phyloP scores from a whole-genome alignment of 345 rosid genomes.

The Toxicodendron radicans region DNA sequence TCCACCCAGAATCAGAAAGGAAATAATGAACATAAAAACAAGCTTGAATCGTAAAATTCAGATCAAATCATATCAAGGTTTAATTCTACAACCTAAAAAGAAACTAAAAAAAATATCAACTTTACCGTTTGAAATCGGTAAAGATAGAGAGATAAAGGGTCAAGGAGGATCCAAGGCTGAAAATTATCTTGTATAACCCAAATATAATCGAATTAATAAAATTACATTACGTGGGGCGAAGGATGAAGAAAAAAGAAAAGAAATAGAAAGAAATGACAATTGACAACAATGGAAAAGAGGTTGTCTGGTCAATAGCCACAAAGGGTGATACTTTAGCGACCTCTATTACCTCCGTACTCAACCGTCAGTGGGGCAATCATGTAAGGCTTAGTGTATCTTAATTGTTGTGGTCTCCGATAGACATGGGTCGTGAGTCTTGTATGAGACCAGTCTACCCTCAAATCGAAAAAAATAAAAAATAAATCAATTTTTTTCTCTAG shows the following conservation, averaged over 20 bases:
- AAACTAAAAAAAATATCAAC: not conserved
- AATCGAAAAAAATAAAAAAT: no score
- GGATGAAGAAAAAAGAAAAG: not conserved
- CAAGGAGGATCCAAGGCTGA: slow-evolving; percentile 4
- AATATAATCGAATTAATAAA: no score
- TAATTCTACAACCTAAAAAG: not conserved
- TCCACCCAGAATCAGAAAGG: slow-evolving; percentile 3
- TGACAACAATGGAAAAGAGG: slow-evolving; percentile 6
- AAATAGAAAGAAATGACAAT: not conserved
- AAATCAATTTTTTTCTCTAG: no score
- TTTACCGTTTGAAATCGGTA: slow-evolving; percentile 6
- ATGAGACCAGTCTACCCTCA: not conserved
- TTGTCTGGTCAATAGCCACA: slow-evolving; percentile 31
- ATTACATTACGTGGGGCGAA: not conserved
- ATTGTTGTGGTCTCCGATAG: not conserved
- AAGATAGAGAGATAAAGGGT: not conserved
- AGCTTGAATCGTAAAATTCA: not conserved
- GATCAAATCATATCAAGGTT: not conserved
- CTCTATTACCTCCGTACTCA: slow-evolving; percentile 17
- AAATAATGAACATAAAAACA: not conserved
- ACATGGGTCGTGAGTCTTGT: not conserved
- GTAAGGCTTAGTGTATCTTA: not conserved
- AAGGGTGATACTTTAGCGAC: slow-evolving; percentile 34
- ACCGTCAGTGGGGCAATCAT: slow-evolving; percentile 12
- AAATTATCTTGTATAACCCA: no score